phyloP scores from a whole-genome alignment of 352 stramenopile species.

The Globisporangium nunn region DNA sequence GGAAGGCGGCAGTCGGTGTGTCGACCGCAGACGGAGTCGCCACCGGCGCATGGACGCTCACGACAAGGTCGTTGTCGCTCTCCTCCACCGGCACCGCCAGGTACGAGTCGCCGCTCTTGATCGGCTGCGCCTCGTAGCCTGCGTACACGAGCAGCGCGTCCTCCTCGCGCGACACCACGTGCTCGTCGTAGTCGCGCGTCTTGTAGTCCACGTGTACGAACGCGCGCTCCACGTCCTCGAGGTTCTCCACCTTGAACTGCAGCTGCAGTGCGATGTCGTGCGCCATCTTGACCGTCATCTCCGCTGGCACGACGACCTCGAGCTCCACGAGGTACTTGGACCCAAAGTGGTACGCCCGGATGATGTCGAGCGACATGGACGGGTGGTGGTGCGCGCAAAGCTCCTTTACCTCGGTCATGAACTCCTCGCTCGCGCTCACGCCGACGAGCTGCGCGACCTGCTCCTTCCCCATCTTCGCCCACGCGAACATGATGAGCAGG shows the following conservation, averaged over 20 bases:
- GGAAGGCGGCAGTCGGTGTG: slow-evolving; percentile 7
- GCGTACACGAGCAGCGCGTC: slow-evolving; percentile 46
- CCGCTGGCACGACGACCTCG: slow-evolving; percentile 87
- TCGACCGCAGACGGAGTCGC: slow-evolving; percentile 6
- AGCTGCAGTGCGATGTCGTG: slow-evolving; percentile 94
- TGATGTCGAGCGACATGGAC: slow-evolving; percentile 83
- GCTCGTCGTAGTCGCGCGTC: slow-evolving; percentile 64
- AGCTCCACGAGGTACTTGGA: slow-evolving; percentile 93
- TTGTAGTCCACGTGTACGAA: slow-evolving; percentile 96
- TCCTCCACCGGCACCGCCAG: slow-evolving; percentile 9
- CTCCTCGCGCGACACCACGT: slow-evolving; percentile 46
- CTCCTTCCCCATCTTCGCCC: slow-evolving; percentile 88
- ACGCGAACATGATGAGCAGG: slow-evolving; percentile 91
- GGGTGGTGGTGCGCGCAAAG: slow-evolving; percentile 69
- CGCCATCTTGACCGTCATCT: slow-evolving; percentile 87
- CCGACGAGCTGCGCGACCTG: slow-evolving; percentile 85
- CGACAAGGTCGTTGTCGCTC: neutral
- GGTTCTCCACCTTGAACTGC: slow-evolving; percentile 91
- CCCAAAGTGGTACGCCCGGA: slow-evolving; percentile 91
- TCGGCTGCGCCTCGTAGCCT: slow-evolving; percentile 15
- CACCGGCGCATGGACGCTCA: slow-evolving; percentile 5
- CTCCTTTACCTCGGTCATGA: slow-evolving; percentile 84
- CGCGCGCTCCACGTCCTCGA: slow-evolving; percentile 88
- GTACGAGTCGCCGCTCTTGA: slow-evolving; percentile 15
- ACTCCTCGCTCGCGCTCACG: slow-evolving; percentile 66